These are phyloP conservation scores for Penicillium psychrofluorescens DNA, from an alignment of 495 filamentous ascomycete species.

Conservation along the genomic window DNA sequence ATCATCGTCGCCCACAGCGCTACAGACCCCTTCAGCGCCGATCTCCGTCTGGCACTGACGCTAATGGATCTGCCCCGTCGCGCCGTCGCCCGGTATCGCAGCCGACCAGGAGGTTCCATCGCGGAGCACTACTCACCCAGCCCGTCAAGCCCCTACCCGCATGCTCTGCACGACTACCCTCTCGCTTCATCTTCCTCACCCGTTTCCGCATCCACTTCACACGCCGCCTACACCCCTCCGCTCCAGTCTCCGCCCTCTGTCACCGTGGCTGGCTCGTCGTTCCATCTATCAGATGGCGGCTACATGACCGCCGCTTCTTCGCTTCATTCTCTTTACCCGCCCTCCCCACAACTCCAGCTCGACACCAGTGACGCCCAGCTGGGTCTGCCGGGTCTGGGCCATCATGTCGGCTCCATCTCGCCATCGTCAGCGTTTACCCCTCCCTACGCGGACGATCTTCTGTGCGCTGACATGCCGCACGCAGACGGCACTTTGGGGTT, in stretches of 20 bases:
- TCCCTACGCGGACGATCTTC: constrained; percentile 23
- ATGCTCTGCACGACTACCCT: constrained; percentile 26
- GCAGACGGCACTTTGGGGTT: constrained; percentile 20
- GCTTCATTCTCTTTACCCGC: constrained; percentile 24
- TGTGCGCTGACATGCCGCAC: constrained; percentile 21
- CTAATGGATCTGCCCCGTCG: constrained; percentile 36
- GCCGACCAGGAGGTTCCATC: constrained; percentile 27
- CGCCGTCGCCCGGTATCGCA: constrained; percentile 28
- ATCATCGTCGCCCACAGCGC: constrained; percentile 32
- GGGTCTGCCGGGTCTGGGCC: constrained; percentile 21
- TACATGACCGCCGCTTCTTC: constrained; percentile 27
- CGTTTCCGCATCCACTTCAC: constrained; percentile 30
- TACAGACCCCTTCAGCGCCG: constrained; percentile 27
- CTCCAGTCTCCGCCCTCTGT: constrained; percentile 35
- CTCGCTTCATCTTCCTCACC: constrained; percentile 31
- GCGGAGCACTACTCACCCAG: constrained; percentile 27
- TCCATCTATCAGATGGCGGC: constrained; percentile 17
- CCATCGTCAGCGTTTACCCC: constrained; percentile 27
- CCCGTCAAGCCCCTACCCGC: constrained; percentile 33
- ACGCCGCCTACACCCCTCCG: constrained; percentile 35
- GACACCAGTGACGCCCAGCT: constrained; percentile 22
- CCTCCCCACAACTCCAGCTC: constrained; percentile 27
- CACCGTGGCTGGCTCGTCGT: constrained; percentile 30
- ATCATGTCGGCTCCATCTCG: constrained; percentile 18
- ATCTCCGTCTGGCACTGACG: constrained; percentile 23